Evolutionary conservation across 352 stramenopile species (phyloP).

Genomic region (Globisporangium carolinianum): DNA sequence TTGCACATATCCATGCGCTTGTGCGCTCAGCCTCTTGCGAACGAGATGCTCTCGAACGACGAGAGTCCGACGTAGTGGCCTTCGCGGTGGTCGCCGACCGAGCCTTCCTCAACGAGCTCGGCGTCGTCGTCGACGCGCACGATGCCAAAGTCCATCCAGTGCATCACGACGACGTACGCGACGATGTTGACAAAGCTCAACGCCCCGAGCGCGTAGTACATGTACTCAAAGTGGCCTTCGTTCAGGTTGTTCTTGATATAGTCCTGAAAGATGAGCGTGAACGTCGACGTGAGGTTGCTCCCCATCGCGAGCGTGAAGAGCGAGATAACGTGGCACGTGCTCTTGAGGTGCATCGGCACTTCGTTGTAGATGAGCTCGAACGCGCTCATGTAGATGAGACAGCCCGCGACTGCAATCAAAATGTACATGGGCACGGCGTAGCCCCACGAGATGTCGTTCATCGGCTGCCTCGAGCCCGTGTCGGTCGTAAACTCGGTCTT

Average conservation of each 20-base stretch:
- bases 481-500: conserved; percentile 28
- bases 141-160: conserved; percentile 87
- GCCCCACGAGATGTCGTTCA: conserved; percentile 80
- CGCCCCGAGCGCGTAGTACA: conserved; percentile 80
- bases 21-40: conserved; percentile 8
- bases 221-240: conserved; percentile 84
- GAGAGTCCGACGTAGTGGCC: conserved; percentile 16
- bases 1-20: too few species aligned
- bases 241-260: conserved; percentile 75
- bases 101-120: conserved; percentile 45
- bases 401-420: conserved; percentile 74
- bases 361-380: conserved; percentile 88
- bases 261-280: conserved; percentile 78
- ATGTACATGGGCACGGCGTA: conserved; percentile 83
- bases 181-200: conserved; percentile 70
- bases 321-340: conserved; percentile 83
- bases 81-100: background rate
- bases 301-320: conserved; percentile 87
- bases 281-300: conserved; percentile 84
- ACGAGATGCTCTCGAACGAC: conserved; percentile 73
- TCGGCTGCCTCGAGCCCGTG: conserved; percentile 52
- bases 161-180: conserved; percentile 72
- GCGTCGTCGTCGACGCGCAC: conserved; percentile 63
- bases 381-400: conserved; percentile 84
- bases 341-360: conserved; percentile 84